These are phyloP conservation scores for Ailanthus altissimus DNA, from an alignment of 345 rosid species.

Conservation along the genomic window DNA sequence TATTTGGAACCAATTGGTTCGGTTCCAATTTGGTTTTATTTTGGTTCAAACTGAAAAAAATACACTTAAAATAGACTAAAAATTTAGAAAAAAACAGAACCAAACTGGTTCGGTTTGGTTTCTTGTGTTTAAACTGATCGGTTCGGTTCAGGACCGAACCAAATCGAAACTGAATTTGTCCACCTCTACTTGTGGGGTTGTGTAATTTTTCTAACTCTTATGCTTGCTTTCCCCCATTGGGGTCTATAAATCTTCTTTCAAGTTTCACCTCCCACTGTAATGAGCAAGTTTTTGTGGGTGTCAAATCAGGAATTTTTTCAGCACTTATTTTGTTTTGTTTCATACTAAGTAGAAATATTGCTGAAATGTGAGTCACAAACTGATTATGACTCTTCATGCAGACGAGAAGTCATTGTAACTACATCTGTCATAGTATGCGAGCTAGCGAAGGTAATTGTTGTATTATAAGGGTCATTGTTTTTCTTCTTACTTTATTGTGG, in stretches of 20 bases:
- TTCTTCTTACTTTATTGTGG: not conserved
- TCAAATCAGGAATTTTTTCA: not conserved
- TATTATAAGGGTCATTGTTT: not conserved
- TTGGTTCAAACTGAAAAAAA: too few relatives aligned
- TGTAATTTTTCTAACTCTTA: not conserved
- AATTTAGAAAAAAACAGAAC: too few relatives aligned
- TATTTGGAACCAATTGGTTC: too few relatives aligned
- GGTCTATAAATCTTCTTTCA: not conserved
- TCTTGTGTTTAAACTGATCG: too few relatives aligned
- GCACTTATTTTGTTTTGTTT: not conserved
- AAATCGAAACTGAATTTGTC: too few relatives aligned
- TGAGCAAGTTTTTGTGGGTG: not conserved
- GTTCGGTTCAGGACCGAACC: too few relatives aligned
- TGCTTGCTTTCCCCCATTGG: not conserved
- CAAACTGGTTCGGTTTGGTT: too few relatives aligned
- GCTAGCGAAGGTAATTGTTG: conserved; percentile 65
- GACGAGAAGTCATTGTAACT: conserved; percentile 89
- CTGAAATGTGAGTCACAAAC: conserved; percentile 8
- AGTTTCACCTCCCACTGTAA: not conserved
- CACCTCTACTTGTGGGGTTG: too few relatives aligned
- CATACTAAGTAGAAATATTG: not conserved
- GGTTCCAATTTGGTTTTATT: too few relatives aligned
- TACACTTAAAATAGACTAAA: too few relatives aligned
- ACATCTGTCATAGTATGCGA: conserved; percentile 90
- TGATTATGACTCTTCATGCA: conserved; percentile 29